These are phyloP conservation scores for Populus nigra DNA, from an alignment of 345 rosid species.

Conservation along the genomic window DNA sequence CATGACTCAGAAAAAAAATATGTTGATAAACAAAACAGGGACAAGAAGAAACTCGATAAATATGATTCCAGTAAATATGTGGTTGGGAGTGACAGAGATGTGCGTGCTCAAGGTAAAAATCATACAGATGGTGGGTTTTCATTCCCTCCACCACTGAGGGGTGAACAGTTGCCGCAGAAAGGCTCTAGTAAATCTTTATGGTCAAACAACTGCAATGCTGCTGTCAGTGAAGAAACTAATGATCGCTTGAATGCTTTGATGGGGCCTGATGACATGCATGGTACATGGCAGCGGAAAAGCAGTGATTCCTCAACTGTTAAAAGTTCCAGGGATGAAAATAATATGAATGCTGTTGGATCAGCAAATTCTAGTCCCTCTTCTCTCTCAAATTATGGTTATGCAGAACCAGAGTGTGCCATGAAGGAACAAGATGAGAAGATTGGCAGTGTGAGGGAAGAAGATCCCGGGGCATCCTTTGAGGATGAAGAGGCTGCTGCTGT, in stretches of 20 bases:
- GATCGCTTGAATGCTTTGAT: conserved; percentile 53
- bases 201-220: conserved; percentile 54
- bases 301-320: conserved; percentile 66
- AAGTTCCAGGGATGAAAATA: conserved; percentile 73
- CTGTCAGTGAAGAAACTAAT: conserved; percentile 43
- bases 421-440: conserved; percentile 60
- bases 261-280: conserved; percentile 68
- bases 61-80: conserved; percentile 41
- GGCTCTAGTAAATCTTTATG: conserved; percentile 65
- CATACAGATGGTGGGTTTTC: conserved; percentile 70
- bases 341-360: conserved; percentile 55
- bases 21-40: conserved; percentile 42
- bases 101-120: conserved; percentile 41
- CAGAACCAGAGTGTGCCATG: conserved; percentile 47
- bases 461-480: conserved; percentile 64
- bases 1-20: conserved; percentile 53
- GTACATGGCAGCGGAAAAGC: conserved; percentile 73
- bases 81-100: conserved; percentile 50
- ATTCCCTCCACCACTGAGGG: conserved; percentile 64
- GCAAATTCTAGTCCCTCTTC: conserved; percentile 66
- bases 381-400: conserved; percentile 61
- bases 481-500: conserved; percentile 97
- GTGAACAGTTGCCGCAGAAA: conserved; percentile 50
- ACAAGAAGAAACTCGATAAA: conserved; percentile 46
- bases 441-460: conserved; percentile 57